Evolutionary conservation across 768 basidiomycete genomes (phyloP).

Genomic region (Russula brevipes): DNA sequence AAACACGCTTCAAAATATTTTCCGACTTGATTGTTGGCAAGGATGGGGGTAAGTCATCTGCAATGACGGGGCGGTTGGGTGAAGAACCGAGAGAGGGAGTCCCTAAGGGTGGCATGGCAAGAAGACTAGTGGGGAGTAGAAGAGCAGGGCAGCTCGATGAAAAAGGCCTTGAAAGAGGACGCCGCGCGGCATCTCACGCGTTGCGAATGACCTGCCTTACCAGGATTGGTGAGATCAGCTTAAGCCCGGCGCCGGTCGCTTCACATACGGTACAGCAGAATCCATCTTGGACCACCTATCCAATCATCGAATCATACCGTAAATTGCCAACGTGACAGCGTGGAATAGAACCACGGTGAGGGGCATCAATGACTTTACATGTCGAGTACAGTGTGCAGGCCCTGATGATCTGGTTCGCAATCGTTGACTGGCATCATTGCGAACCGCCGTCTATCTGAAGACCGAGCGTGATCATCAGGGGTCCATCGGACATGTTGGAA

Average conservation of each 20-base stretch:
- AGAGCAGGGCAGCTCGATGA: not conserved
- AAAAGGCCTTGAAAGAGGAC: not conserved
- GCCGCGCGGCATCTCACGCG: constrained; percentile 1
- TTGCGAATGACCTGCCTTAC: not conserved
- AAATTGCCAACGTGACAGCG: not conserved
- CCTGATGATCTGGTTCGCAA: not conserved
- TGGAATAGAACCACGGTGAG: not conserved
- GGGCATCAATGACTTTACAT: not conserved
- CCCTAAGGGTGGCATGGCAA: not conserved
- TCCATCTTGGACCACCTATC: too few relatives aligned
- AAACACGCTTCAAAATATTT: not conserved
- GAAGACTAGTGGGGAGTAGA: not conserved
- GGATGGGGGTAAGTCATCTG: not conserved
- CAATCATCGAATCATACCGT: not conserved
- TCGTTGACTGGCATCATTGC: not conserved
- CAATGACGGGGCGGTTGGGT: not conserved
- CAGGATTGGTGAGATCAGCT: not conserved
- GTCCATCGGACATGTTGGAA: not conserved
- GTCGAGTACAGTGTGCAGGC: not conserved
- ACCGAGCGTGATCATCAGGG: not conserved
- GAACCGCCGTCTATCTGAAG: not conserved
- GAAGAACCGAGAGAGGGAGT: not conserved
- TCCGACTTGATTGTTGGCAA: constrained; percentile 4
- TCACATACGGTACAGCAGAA: not conserved
- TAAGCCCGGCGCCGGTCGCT: not conserved